A percentile compares a stretch with the other conserved stretches of the same genome.
Evolutionary conservation across 495 filamentous ascomycete genomes (phyloP).

Genomic region (Aspergillus ellipticus): DNA sequence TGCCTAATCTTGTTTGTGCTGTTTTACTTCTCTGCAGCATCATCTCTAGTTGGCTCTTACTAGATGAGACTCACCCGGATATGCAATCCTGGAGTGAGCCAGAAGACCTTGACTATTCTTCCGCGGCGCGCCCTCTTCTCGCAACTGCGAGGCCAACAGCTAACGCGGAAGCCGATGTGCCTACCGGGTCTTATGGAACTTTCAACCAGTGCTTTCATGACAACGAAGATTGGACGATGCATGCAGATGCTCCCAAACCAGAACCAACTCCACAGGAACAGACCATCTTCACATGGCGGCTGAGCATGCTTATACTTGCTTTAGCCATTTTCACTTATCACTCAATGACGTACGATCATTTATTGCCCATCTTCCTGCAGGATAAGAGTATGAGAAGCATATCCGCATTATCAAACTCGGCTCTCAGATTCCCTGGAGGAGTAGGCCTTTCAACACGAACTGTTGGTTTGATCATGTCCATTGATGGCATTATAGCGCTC

Average conservation of each 20-base stretch:
- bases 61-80: slow-evolving; percentile 79
- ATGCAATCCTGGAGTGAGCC: slow-evolving; percentile 59
- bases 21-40: slow-evolving; percentile 69
- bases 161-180: slow-evolving; percentile 65
- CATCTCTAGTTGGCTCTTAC: slow-evolving; percentile 64
- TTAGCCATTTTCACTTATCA: slow-evolving; percentile 84
- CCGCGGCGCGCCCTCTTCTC: slow-evolving; percentile 66
- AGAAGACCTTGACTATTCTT: slow-evolving; percentile 46
- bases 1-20: slow-evolving; percentile 78
- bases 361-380: slow-evolving; percentile 80
- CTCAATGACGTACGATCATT: slow-evolving; percentile 82
- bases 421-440: slow-evolving; percentile 65
- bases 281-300: slow-evolving; percentile 60
- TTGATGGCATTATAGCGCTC: slow-evolving; percentile 75
- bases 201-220: slow-evolving; percentile 55
- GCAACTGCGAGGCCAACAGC: slow-evolving; percentile 66
- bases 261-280: slow-evolving; percentile 27
- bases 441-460: slow-evolving; percentile 68
- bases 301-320: slow-evolving; percentile 66
- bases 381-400: slow-evolving; percentile 48
- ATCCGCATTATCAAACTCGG: slow-evolving; percentile 23
- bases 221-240: slow-evolving; percentile 47
- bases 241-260: slow-evolving; percentile 42
- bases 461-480: slow-evolving; percentile 74
- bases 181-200: slow-evolving; percentile 73